Conservation (phyloP, 2,329 filamentous ascomycete genomes). For the Arthroderma uncinatum region DNA sequence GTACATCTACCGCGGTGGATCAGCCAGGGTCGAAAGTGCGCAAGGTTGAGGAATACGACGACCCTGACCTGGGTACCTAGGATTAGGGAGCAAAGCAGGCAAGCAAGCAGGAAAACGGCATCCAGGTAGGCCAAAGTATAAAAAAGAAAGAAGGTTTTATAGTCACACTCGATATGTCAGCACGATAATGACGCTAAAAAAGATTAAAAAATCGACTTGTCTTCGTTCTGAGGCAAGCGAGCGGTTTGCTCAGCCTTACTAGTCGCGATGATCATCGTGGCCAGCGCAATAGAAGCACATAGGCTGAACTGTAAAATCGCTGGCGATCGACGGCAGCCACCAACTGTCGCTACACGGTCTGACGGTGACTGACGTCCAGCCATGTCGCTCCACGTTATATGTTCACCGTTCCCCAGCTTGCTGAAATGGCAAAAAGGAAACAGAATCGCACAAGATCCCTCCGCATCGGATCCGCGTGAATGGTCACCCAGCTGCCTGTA, state of each 20-base stretch:
- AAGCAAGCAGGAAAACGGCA: background rate
- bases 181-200: background rate
- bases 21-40: background rate
- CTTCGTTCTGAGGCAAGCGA: background rate
- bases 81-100: background rate
- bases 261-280: constrained; percentile 1
- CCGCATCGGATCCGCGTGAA: background rate
- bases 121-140: background rate
- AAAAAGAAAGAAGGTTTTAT: background rate
- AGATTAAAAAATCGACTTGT: background rate
- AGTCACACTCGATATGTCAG: background rate
- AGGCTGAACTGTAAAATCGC: background rate
- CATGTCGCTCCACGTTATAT: background rate
- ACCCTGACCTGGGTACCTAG: background rate
- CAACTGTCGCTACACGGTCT: background rate
- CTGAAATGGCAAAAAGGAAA: background rate
- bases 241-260: constrained; percentile 3
- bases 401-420: background rate
- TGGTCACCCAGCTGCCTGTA: background rate
- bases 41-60: background rate
- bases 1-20: background rate
- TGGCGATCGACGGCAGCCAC: constrained; percentile 2
- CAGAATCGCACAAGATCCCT: background rate
- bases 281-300: background rate
- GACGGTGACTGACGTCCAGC: background rate